Percentiles rank a stretch among this genome's conserved stretches.
Evolutionary conservation across 805 yeast genomes (phyloP).

Genomic region (Ogataea pini): DNA sequence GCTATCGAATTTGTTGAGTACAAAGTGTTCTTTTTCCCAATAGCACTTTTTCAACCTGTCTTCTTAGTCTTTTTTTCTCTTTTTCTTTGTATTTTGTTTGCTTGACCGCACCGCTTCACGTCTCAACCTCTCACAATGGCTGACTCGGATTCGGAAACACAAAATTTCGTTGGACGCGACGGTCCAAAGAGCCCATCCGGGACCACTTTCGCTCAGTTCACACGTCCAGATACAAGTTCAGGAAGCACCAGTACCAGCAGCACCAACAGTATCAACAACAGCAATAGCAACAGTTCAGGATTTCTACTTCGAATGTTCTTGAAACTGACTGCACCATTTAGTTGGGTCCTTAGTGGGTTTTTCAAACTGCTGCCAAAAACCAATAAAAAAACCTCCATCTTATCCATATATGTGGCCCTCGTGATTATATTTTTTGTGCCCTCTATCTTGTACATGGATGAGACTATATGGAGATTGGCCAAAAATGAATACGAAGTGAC

Average conservation of each 20-base stretch:
- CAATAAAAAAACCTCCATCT: slow-evolving; percentile 15
- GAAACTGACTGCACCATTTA: slow-evolving; percentile 13
- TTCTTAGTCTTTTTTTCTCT: neutral
- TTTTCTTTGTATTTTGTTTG: neutral
- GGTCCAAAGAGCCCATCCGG: slow-evolving; percentile 4
- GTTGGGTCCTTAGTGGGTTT: slow-evolving; percentile 6
- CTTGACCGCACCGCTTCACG: neutral
- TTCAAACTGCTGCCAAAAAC: slow-evolving; percentile 10
- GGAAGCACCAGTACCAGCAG: neutral
- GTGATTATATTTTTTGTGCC: slow-evolving; percentile 20
- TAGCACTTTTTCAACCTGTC: neutral
- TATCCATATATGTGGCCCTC: slow-evolving; percentile 18
- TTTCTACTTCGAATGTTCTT: slow-evolving; percentile 3
- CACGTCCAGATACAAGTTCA: neutral
- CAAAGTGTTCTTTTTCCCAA: neutral
- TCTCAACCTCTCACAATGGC: slow-evolving; percentile 3
- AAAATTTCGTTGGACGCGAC: slow-evolving; percentile 1
- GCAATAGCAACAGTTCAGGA: neutral
- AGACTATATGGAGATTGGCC: slow-evolving; percentile 12
- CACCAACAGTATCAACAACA: neutral
- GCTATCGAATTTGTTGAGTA: neutral
- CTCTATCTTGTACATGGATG: slow-evolving; percentile 21
- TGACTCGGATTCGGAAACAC: slow-evolving; percentile 7
- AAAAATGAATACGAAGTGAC: slow-evolving; percentile 15
- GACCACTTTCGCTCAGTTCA: slow-evolving; percentile 2